A percentile compares a stretch with the other conserved stretches of the same genome.
Evolutionary conservation across 2,329 filamentous ascomycete species (phyloP).

Genomic region (Sporothrix mexicana): DNA sequence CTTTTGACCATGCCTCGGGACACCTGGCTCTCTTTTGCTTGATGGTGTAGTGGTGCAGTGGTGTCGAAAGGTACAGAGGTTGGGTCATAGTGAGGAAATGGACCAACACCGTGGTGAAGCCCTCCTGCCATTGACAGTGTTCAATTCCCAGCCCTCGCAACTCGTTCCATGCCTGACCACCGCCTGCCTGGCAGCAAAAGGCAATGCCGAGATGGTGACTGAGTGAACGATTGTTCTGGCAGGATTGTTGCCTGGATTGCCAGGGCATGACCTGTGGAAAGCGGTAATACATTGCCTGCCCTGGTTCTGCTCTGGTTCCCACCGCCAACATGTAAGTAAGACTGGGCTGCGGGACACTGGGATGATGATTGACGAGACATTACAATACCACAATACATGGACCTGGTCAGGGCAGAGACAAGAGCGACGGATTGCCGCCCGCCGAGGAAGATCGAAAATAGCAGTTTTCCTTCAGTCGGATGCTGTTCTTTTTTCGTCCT

Average conservation of each 20-base stretch:
- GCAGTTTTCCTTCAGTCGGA: slow-evolving; percentile 1
- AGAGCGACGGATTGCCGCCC: background rate
- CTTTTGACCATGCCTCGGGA: background rate
- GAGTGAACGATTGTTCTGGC: background rate
- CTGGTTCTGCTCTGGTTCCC: slow-evolving; percentile 20
- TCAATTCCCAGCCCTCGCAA: slow-evolving; percentile 9
- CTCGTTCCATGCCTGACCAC: background rate
- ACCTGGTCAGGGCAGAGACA: background rate
- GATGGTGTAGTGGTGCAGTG: background rate
- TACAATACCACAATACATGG: background rate
- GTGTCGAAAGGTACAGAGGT: background rate
- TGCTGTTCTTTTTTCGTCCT: background rate
- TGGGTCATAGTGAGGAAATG: background rate
- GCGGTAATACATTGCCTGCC: slow-evolving; percentile 3
- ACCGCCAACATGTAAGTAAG: slow-evolving; percentile 32
- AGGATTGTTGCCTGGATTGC: slow-evolving; percentile 30
- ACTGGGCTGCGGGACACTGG: slow-evolving; percentile 23
- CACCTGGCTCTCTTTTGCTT: slow-evolving; percentile 1
- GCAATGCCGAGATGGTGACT: background rate
- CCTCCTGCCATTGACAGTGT: background rate
- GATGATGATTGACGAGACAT: slow-evolving; percentile 15
- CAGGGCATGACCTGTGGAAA: background rate
- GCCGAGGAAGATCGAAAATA: slow-evolving; percentile 21
- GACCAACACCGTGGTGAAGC: background rate
- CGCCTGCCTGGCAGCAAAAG: slow-evolving; percentile 23